A percentile compares a stretch with the other conserved stretches of the same genome.
Conservation (phyloP, 1,139 yeast species). For the Suhomyces bolitotheri region DNA sequence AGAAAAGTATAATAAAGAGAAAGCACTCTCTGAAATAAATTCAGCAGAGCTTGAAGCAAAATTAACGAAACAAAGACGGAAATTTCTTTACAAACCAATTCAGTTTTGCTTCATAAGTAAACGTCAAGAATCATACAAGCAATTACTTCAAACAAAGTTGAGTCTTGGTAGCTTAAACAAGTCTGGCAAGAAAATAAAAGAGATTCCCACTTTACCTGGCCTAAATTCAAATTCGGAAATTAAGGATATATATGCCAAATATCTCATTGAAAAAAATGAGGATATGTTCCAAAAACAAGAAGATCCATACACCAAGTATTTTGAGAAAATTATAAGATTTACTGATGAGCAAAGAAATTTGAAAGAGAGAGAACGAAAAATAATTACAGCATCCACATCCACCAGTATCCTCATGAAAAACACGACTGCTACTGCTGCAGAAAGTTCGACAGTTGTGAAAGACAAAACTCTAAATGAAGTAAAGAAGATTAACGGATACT, state of each 20-base stretch:
- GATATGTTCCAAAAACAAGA: conserved; percentile 10
- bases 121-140: conserved; percentile 17
- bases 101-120: conserved; percentile 29
- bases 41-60: conserved; percentile 15
- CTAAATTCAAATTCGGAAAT: conserved; percentile 1
- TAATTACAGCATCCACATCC: conserved; percentile 13
- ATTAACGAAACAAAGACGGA: conserved; percentile 21
- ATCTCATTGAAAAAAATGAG: conserved; percentile 13
- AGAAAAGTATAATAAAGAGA: conserved; percentile 1
- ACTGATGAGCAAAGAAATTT: conserved; percentile 18
- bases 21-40: background rate
- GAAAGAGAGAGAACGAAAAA: conserved; percentile 18
- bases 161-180: conserved; percentile 1
- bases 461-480: background rate
- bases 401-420: background rate
- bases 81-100: conserved; percentile 28
- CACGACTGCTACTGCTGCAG: background rate
- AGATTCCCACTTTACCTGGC: conserved; percentile 1
- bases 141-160: conserved; percentile 14
- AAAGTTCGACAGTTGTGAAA: no score
- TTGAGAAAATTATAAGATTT: conserved; percentile 23
- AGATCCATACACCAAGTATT: conserved; percentile 19
- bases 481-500: conserved; percentile 8
- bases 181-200: conserved; percentile 2
- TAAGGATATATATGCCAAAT: conserved; percentile 10